A percentile compares a stretch with the other conserved stretches of the same genome.
Evolutionary conservation across 805 yeast genomes (phyloP).

Genomic region (Saturnispora quitensis): DNA sequence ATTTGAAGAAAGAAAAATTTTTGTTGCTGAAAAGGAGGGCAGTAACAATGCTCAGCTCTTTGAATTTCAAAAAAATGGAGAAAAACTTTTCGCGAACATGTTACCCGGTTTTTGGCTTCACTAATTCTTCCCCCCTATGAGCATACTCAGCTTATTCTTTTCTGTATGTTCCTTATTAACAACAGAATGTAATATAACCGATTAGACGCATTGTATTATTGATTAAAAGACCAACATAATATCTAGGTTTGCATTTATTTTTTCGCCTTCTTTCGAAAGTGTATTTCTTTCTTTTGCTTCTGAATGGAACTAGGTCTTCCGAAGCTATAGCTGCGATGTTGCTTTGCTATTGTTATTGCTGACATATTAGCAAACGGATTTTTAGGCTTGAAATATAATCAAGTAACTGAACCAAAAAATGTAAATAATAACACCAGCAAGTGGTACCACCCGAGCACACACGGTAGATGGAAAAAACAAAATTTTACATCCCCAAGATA

Average conservation of each 20-base stretch:
- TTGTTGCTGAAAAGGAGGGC: background rate
- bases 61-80: background rate
- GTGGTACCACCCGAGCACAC: background rate
- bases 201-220: background rate
- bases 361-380: background rate
- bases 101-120: background rate
- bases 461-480: background rate
- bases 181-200: background rate
- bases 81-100: background rate
- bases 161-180: background rate
- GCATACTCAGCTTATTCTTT: too few relatives aligned
- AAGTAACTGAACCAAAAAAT: background rate
- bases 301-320: too few relatives aligned
- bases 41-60: background rate
- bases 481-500: background rate
- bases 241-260: too few relatives aligned
- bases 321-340: too few relatives aligned
- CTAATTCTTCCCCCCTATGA: too few relatives aligned
- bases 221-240: too few relatives aligned
- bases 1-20: background rate
- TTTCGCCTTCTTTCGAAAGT: too few relatives aligned
- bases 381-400: background rate
- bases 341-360: background rate
- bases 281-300: too few relatives aligned
- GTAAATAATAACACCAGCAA: background rate